Conservation (phyloP, 2,329 filamentous ascomycete genomes). For the Arthroderma sp. region DNA sequence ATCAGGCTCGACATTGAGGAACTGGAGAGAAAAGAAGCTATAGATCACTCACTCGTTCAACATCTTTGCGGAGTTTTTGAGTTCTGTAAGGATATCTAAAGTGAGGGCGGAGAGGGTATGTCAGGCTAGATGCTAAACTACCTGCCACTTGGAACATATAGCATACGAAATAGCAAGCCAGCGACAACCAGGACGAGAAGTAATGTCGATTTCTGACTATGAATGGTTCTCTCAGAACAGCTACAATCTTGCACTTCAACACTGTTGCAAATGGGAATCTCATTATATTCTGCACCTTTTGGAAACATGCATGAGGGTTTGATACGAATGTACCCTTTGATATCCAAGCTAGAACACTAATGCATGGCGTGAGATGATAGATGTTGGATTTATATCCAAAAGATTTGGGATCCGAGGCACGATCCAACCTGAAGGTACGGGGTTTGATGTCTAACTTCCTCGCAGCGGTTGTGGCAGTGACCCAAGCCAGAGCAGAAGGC, state of each 20-base stretch:
- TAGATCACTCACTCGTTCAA: constrained; percentile 16
- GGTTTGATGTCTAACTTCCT: constrained; percentile 61
- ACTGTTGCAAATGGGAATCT: constrained; percentile 46
- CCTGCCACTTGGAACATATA: not conserved
- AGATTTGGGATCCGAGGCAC: constrained; percentile 10
- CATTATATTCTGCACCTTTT: constrained; percentile 43
- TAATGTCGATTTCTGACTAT: constrained; percentile 53
- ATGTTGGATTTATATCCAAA: constrained; percentile 28
- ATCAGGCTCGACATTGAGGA: constrained; percentile 34
- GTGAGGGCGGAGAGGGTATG: constrained; percentile 21
- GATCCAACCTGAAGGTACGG: constrained; percentile 43
- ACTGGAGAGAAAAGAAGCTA: constrained; percentile 21
- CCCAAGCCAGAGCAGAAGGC: constrained; percentile 36
- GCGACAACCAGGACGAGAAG: constrained; percentile 16
- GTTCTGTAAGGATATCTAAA: constrained; percentile 26
- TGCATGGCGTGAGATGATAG: constrained; percentile 25
- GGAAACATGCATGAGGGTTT: constrained; percentile 30
- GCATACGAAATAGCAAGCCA: not conserved
- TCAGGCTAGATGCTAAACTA: not conserved
- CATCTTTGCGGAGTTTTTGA: constrained; percentile 47
- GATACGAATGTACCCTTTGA: not conserved
- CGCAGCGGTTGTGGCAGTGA: constrained; percentile 31
- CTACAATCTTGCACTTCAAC: constrained; percentile 62
- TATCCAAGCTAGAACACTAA: not conserved
- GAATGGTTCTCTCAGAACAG: constrained; percentile 75